A percentile compares a stretch with the other conserved stretches of the same genome.
Conservation (phyloP, 768 basidiomycete genomes). For the Amanita subjunquillea region DNA sequence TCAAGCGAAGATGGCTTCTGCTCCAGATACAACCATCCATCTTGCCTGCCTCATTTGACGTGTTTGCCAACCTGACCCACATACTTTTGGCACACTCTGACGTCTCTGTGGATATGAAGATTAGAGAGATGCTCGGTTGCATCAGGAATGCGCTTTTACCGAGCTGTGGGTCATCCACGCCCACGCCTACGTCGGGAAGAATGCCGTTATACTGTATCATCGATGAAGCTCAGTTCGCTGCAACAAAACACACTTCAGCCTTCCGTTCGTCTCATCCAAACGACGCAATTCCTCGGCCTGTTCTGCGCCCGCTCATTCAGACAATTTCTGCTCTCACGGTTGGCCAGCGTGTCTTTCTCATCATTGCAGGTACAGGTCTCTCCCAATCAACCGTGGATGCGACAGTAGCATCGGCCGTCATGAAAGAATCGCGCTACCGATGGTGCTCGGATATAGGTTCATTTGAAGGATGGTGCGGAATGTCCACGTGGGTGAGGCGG, state of each 20-base stretch:
- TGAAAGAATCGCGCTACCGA: constrained; percentile 35
- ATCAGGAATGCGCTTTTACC: constrained; percentile 11
- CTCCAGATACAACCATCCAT: constrained; percentile 31
- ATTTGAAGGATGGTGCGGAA: constrained; percentile 23
- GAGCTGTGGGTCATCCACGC: neutral
- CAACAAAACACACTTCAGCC: constrained; percentile 23
- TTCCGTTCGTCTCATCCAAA: constrained; percentile 24
- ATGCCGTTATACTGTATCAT: constrained; percentile 33
- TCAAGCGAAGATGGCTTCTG: constrained; percentile 28
- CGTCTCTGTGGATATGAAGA: constrained; percentile 23
- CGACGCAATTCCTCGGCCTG: constrained; percentile 23
- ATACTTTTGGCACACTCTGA: constrained; percentile 24
- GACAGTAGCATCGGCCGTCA: constrained; percentile 34
- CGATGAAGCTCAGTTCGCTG: constrained; percentile 36
- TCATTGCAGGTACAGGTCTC: constrained; percentile 35
- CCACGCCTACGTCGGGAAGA: constrained; percentile 7
- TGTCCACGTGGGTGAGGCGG: constrained; percentile 24
- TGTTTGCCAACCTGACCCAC: constrained; percentile 27
- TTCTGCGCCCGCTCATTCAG: constrained; percentile 31
- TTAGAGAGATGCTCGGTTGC: constrained; percentile 18
- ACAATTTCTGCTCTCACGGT: constrained; percentile 28
- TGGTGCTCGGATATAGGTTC: constrained; percentile 36
- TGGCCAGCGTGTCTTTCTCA: constrained; percentile 31
- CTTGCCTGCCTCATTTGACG: constrained; percentile 26
- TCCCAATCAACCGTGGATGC: constrained; percentile 34